Evolutionary conservation across 2,329 filamentous ascomycete species (phyloP).

Genomic region (Fusarium circinatum): DNA sequence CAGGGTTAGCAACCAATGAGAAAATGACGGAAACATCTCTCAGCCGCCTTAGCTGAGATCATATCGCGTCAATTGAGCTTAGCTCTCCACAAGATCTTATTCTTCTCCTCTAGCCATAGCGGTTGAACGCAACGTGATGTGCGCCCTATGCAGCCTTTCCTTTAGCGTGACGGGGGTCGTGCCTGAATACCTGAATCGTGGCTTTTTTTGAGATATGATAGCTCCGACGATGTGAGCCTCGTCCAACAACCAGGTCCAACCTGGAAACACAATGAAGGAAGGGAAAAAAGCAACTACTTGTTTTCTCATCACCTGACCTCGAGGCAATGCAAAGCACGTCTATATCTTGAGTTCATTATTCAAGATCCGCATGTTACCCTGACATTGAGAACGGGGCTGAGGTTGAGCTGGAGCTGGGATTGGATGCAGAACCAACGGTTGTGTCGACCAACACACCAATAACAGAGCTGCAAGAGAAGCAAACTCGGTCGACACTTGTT

Average conservation of each 20-base stretch:
- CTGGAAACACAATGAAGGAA: background rate
- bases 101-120: background rate
- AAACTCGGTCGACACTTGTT: conserved; percentile 22
- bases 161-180: conserved; percentile 26
- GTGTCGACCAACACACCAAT: conserved; percentile 31
- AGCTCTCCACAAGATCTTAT: conserved; percentile 1
- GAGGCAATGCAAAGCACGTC: background rate
- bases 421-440: background rate
- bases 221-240: background rate
- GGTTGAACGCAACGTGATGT: background rate
- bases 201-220: conserved; percentile 39
- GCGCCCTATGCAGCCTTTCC: conserved; percentile 14
- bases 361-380: conserved; percentile 5
- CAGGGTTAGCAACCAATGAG: conserved; percentile 16
- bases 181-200: conserved; percentile 3
- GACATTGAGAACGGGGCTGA: background rate
- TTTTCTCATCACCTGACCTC: conserved; percentile 12
- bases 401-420: conserved; percentile 3
- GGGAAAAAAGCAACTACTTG: background rate
- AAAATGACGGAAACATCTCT: background rate
- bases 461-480: background rate
- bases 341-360: background rate
- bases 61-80: conserved; percentile 9
- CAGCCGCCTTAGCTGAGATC: conserved; percentile 1
- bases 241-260: background rate